Conservation (phyloP, 345 rosid species). For the Schrenkiella parvula region DNA sequence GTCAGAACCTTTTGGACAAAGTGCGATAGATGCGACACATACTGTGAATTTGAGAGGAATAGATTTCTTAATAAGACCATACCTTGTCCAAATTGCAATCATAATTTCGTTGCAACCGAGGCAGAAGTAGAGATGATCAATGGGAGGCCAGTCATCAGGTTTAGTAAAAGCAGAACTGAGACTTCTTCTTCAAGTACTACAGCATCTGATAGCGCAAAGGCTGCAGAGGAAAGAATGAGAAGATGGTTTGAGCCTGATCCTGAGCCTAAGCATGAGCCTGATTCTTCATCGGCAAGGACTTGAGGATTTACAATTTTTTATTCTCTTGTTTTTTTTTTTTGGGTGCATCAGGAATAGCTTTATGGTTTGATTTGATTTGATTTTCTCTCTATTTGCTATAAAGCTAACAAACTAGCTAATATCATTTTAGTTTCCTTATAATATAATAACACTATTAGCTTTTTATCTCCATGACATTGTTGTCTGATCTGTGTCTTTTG, state of each 20-base stretch:
- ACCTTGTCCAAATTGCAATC: slow-evolving; percentile 58
- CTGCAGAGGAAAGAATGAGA: background rate
- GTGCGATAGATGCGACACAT: slow-evolving; percentile 68
- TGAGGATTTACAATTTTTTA: background rate
- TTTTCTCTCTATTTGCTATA: too few species aligned
- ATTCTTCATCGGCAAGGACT: background rate
- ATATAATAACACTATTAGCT: background rate
- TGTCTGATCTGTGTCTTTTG: background rate
- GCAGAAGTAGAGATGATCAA: slow-evolving; percentile 13
- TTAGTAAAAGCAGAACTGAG: slow-evolving; percentile 6
- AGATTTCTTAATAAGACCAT: slow-evolving; percentile 54
- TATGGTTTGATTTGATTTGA: background rate
- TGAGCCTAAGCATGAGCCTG: background rate
- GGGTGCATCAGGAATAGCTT: background rate
- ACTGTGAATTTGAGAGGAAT: slow-evolving; percentile 49
- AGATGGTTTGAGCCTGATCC: background rate
- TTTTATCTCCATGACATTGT: background rate
- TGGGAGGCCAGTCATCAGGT: slow-evolving; percentile 8
- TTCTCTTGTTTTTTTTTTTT: background rate
- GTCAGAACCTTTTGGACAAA: slow-evolving; percentile 66
- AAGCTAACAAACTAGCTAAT: background rate
- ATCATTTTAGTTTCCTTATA: background rate
- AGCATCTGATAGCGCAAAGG: background rate
- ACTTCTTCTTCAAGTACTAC: background rate
- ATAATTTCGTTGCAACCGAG: slow-evolving; percentile 60